Conservation (phyloP, 805 yeast genomes). For the Nakazawaea siamensis region DNA sequence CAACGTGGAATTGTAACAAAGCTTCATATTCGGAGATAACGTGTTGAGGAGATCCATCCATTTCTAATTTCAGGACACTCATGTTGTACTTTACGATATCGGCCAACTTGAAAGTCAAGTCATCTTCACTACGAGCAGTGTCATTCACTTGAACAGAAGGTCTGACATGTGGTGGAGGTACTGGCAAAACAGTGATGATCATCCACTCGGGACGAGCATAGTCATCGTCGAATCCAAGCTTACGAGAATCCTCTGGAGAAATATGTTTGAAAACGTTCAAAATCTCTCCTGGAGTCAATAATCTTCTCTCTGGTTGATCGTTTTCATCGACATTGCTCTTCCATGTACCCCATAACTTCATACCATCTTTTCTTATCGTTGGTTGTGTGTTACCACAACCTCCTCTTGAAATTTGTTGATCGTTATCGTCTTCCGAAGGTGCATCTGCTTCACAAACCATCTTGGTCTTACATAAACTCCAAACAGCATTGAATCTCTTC, state of each 20-base stretch:
- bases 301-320: conserved; percentile 87
- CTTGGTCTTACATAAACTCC: conserved; percentile 87
- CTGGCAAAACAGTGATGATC: conserved; percentile 94
- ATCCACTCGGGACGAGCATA: conserved; percentile 99
- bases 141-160: conserved; percentile 98
- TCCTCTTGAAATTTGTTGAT: conserved; percentile 60
- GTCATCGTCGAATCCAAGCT: conserved; percentile 87
- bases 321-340: conserved; percentile 74
- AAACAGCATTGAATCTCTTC: conserved; percentile 92
- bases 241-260: conserved; percentile 70
- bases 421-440: conserved; percentile 50
- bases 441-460: conserved; percentile 91
- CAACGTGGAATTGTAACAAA: conserved; percentile 92
- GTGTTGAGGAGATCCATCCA: conserved; percentile 99
- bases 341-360: conserved; percentile 98
- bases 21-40: conserved; percentile 96
- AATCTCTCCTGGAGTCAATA: conserved; percentile 82
- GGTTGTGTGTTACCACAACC: conserved; percentile 99
- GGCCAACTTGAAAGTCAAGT: conserved; percentile 93
- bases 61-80: conserved; percentile 93
- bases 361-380: conserved; percentile 89
- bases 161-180: conserved; percentile 99
- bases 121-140: conserved; percentile 98
- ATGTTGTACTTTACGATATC: conserved; percentile 95
- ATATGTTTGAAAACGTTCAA: conserved; percentile 89